These are phyloP conservation scores for Hyaloscypha hepaticicola DNA, from an alignment of 495 filamentous ascomycete genomes.

Conservation along the genomic window DNA sequence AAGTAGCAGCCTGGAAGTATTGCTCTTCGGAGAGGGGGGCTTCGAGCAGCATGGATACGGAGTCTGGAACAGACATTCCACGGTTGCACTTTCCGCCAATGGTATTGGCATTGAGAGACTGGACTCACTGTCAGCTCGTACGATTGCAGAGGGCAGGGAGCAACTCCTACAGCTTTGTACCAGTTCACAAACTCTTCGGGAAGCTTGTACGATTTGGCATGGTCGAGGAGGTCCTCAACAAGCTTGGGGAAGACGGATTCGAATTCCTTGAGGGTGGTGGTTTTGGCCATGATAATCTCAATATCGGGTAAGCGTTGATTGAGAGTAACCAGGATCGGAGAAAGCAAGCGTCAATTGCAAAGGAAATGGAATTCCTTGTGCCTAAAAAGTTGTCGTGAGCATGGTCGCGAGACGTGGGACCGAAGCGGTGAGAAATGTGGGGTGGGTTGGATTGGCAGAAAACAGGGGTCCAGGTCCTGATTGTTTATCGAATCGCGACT, in stretches of 20 bases:
- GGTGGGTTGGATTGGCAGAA: conserved; percentile 17
- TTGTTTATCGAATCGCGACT: conserved; percentile 2
- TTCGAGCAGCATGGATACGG: conserved; percentile 72
- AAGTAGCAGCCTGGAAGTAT: conserved; percentile 77
- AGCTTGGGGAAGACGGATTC: conserved; percentile 83
- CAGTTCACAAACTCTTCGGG: conserved; percentile 81
- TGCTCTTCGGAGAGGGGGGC: conserved; percentile 71
- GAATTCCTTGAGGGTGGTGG: conserved; percentile 76
- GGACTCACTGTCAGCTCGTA: conserved; percentile 22
- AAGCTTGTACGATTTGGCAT: conserved; percentile 76
- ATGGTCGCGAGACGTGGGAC: not conserved
- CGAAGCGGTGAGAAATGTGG: conserved; percentile 10
- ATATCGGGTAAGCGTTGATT: conserved; percentile 9
- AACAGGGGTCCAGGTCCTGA: not conserved
- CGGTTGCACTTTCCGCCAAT: conserved; percentile 97
- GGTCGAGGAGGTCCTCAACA: conserved; percentile 70
- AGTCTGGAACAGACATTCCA: conserved; percentile 96
- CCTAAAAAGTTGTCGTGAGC: not conserved
- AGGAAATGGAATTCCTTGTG: not conserved
- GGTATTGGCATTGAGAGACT: conserved; percentile 82
- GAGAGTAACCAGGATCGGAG: not conserved
- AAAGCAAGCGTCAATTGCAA: conserved; percentile 2
- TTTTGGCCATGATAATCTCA: conserved; percentile 53
- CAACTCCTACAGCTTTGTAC: conserved; percentile 70
- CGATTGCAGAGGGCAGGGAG: conserved; percentile 18